Base-by-base conservation (phyloP, 192 early-diverging fungal species). In the Dissophora ornata region DNA sequence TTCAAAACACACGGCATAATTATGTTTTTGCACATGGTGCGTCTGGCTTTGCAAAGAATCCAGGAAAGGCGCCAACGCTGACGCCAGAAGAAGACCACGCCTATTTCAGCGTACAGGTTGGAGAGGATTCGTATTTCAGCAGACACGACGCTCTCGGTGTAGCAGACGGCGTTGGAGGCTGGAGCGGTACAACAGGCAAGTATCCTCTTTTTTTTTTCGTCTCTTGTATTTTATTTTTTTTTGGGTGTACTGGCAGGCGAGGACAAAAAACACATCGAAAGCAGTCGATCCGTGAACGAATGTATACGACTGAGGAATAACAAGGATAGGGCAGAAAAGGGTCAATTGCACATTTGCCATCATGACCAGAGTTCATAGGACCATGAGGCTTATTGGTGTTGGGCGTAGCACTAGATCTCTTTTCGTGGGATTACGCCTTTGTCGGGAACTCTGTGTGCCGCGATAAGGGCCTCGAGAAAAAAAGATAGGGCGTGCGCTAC, bases 161-260 rank as follows among this genome's bases (percentile, higher is more conserved):
- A 6, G 95, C 95, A 7, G 96, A 97, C 67, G 97, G 97, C 5
- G 96, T 99, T 11, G 96, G 97, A 29, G 96, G 96, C 26, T 99
- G 97, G 97, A 80, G 86, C 25, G 87, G 93, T 5, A 87, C 83
- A 59, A 62, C 80, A 61, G 68, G 71, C 56, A 69, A 62, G 80
- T 80, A 10, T 30, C 49, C 22, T 13, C 13, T 30, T 15, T 33
- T 26, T 16, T 26, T 30, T 41, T 42, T 21, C 12, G n/a, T 16
- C 34, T 40, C 3, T 52, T 53, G 28, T 52, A 42, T 38, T 51
- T 40, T 59, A 4, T 41, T 41, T 13, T 38, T 6, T 38, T 38
- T 38, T 13, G 36, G 36, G 36, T 38, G 36, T 38, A 38, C 6
- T 38, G 36, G n/a, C n/a, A 38, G 36, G 36, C 6, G 36, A 38